Evolutionary conservation across 2,329 filamentous ascomycete genomes (phyloP).

Genomic region (Exophiala oligosperma): DNA sequence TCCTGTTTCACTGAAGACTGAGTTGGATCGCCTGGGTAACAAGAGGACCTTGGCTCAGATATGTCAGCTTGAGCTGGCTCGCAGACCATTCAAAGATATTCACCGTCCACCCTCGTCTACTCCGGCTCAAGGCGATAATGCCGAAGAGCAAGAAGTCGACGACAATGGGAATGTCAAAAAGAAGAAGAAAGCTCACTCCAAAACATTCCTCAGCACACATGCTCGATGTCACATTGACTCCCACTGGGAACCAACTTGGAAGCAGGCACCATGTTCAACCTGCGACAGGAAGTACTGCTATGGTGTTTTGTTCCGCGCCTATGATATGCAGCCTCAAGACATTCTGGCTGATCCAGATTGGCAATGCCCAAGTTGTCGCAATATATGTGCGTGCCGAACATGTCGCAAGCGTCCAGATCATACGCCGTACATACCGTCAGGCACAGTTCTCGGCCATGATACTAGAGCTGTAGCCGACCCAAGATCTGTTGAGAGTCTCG

Average conservation of each 20-base stretch:
- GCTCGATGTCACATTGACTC: conserved; percentile 78
- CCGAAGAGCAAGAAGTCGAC: conserved; percentile 48
- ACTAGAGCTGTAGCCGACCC: conserved; percentile 88
- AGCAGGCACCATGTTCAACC: conserved; percentile 75
- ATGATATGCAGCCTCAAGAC: conserved; percentile 82
- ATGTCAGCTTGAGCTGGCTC: conserved; percentile 84
- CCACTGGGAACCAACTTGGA: conserved; percentile 78
- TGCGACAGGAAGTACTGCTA: conserved; percentile 85
- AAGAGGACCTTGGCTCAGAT: conserved; percentile 86
- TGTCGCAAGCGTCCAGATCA: conserved; percentile 72
- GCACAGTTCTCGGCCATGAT: conserved; percentile 85
- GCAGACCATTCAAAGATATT: conserved; percentile 80
- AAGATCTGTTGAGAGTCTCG: conserved; percentile 83
- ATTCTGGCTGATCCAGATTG: conserved; percentile 79
- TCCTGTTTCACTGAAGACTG: conserved; percentile 69
- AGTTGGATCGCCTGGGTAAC: conserved; percentile 59
- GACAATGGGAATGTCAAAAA: conserved; percentile 64
- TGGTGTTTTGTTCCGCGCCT: conserved; percentile 86
- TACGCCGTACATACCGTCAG: conserved; percentile 79
- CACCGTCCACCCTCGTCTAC: conserved; percentile 55
- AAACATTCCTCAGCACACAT: conserved; percentile 51
- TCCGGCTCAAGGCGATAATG: conserved; percentile 41
- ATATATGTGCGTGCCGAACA: conserved; percentile 81
- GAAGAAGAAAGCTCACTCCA: conserved; percentile 64
- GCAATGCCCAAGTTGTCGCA: conserved; percentile 83